A percentile compares a stretch with the other conserved stretches of the same genome.
These are phyloP conservation scores for Gastroboletus turbinatus DNA, from an alignment of 1,284 basidiomycete species.

Conservation along the genomic window DNA sequence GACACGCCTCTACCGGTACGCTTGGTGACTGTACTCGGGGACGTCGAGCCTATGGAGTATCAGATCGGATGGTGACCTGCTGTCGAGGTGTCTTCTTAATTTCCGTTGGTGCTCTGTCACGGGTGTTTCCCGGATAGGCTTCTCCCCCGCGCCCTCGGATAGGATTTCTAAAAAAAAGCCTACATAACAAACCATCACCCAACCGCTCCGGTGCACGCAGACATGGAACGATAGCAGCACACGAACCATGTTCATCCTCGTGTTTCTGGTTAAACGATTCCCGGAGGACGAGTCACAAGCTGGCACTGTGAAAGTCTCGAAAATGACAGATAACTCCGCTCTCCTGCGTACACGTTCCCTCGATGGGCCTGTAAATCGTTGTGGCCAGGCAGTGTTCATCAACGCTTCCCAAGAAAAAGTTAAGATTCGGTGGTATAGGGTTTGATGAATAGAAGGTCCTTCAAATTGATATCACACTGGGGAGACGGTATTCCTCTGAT, in stretches of 20 bases:
- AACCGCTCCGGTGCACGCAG: background rate
- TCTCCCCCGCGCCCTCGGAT: background rate
- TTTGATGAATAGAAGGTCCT: background rate
- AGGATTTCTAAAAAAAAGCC: background rate
- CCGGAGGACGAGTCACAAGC: background rate
- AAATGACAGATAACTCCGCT: background rate
- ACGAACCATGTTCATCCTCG: background rate
- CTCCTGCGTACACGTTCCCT: background rate
- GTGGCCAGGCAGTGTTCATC: conserved; percentile 3
- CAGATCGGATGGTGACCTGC: background rate
- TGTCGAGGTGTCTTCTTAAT: background rate
- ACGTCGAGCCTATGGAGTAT: background rate
- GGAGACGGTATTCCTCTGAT: background rate
- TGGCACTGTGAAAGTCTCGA: background rate
- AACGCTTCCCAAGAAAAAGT: background rate
- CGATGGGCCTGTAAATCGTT: background rate
- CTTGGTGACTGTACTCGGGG: background rate
- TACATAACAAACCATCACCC: background rate
- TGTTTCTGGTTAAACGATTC: background rate
- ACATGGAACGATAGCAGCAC: background rate
- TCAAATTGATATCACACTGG: background rate
- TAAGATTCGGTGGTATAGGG: background rate
- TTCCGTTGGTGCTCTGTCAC: background rate
- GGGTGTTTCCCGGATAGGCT: background rate
- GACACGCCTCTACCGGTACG: background rate